These are phyloP conservation scores for Trametes cubensis DNA, from an alignment of 768 basidiomycete genomes.

Conservation along the genomic window DNA sequence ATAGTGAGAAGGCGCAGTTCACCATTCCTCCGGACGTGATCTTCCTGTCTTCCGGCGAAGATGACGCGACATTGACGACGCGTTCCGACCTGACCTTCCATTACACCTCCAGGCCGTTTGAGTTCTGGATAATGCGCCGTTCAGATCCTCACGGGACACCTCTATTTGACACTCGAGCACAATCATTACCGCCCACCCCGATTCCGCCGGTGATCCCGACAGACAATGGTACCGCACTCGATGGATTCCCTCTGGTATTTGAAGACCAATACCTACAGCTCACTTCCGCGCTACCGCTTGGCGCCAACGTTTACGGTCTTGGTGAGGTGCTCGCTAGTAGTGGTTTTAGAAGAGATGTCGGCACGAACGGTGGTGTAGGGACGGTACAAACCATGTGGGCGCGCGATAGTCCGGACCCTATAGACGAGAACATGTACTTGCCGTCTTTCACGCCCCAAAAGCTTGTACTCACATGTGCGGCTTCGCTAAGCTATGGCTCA, in stretches of 20 bases:
- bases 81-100: constrained; percentile 72
- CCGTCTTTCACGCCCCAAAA: not conserved
- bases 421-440: constrained; percentile 67
- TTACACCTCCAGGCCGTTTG: constrained; percentile 64
- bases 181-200: constrained; percentile 62
- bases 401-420: constrained; percentile 60
- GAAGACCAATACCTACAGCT: constrained; percentile 82
- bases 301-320: constrained; percentile 77
- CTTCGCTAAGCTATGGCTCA: constrained; percentile 54
- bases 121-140: constrained; percentile 79
- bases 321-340: constrained; percentile 74
- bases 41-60: constrained; percentile 36
- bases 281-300: constrained; percentile 63
- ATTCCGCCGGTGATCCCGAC: constrained; percentile 55
- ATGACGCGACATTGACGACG: constrained; percentile 24
- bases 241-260: constrained; percentile 72
- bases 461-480: not conserved
- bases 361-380: constrained; percentile 49
- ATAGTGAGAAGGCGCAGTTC: constrained; percentile 63
- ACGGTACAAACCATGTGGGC: constrained; percentile 73
- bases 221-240: constrained; percentile 57
- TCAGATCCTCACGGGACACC: constrained; percentile 55
- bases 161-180: constrained; percentile 70
- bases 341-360: constrained; percentile 66
- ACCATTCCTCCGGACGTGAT: constrained; percentile 61